Percentiles rank a stretch among this genome's conserved stretches.
phyloP scores from a whole-genome alignment of 2,329 filamentous ascomycete genomes.

The Cordyceps farinosa region DNA sequence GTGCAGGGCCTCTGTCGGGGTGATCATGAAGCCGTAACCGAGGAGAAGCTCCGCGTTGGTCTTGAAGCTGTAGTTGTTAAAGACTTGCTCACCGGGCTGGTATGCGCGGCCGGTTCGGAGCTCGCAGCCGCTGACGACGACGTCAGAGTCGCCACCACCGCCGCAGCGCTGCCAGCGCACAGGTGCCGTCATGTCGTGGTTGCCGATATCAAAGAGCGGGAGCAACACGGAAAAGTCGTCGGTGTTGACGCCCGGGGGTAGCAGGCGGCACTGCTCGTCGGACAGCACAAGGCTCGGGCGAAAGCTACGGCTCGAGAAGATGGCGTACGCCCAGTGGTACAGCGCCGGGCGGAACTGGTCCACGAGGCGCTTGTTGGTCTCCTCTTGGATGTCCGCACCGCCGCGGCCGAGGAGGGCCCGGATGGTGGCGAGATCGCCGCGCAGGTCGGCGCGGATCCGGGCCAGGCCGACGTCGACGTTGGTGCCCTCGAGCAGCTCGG shows the following conservation, averaged over 20 bases:
- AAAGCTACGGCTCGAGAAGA: constrained; percentile 65
- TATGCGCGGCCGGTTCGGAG: constrained; percentile 44
- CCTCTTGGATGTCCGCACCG: constrained; percentile 10
- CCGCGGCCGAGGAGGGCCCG: constrained; percentile 31
- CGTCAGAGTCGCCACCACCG: too few relatives aligned
- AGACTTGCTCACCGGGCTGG: constrained; percentile 52
- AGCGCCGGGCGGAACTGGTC: constrained; percentile 44
- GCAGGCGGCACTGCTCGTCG: constrained; percentile 67
- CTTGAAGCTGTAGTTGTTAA: constrained; percentile 71
- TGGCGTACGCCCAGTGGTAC: constrained; percentile 62
- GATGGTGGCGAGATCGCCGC: constrained; percentile 44
- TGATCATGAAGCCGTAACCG: constrained; percentile 60
- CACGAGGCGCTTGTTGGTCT: constrained; percentile 26
- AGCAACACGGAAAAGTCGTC: constrained; percentile 67
- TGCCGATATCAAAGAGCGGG: constrained; percentile 68
- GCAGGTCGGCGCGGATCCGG: constrained; percentile 46
- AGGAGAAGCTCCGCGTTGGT: constrained; percentile 69
- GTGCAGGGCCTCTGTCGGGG: constrained; percentile 45
- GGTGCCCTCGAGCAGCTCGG: constrained; percentile 53
- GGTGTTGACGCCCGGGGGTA: constrained; percentile 32
- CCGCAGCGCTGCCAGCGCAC: constrained; percentile 53
- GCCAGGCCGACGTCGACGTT: constrained; percentile 47
- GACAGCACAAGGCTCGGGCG: constrained; percentile 65
- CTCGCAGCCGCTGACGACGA: constrained; percentile 31
- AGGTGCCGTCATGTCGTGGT: constrained; percentile 61